These are phyloP conservation scores for Ustilago sp. DNA, from an alignment of 1,284 basidiomycete species.

Conservation along the genomic window DNA sequence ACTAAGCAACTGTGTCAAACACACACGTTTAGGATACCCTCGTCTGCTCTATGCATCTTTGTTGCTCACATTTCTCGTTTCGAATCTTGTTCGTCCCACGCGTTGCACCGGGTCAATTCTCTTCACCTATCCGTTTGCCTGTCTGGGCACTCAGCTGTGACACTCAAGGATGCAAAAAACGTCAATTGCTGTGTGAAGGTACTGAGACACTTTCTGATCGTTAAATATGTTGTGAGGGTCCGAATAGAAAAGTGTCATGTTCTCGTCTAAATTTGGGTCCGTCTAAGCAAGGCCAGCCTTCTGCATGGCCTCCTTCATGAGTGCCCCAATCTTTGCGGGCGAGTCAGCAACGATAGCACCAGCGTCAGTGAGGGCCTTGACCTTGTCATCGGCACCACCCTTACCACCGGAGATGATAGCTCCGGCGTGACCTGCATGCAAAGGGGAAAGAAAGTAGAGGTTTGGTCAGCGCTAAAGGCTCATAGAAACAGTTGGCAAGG, in stretches of 20 bases:
- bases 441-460: conserved; percentile 10
- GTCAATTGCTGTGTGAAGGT: neutral
- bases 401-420: conserved; percentile 98
- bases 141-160: neutral
- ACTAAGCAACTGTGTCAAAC: too few relatives aligned
- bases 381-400: conserved; percentile 95
- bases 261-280: neutral
- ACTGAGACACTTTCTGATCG: neutral
- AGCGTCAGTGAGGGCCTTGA: conserved; percentile 90
- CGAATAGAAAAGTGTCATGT: neutral
- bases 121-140: too few relatives aligned
- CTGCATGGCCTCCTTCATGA: conserved; percentile 68
- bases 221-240: too few relatives aligned
- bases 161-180: too few relatives aligned
- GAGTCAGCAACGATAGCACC: conserved; percentile 94
- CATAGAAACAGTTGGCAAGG: neutral
- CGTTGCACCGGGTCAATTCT: too few relatives aligned
- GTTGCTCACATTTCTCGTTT: neutral
- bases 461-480: neutral
- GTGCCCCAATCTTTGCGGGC: conserved; percentile 74
- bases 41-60: too few relatives aligned
- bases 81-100: neutral
- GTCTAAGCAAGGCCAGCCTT: conserved; percentile 28
- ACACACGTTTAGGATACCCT: too few relatives aligned
- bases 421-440: conserved; percentile 69